Conservation (phyloP, 1,284 basidiomycete genomes). For the Puccinia coronata region DNA sequence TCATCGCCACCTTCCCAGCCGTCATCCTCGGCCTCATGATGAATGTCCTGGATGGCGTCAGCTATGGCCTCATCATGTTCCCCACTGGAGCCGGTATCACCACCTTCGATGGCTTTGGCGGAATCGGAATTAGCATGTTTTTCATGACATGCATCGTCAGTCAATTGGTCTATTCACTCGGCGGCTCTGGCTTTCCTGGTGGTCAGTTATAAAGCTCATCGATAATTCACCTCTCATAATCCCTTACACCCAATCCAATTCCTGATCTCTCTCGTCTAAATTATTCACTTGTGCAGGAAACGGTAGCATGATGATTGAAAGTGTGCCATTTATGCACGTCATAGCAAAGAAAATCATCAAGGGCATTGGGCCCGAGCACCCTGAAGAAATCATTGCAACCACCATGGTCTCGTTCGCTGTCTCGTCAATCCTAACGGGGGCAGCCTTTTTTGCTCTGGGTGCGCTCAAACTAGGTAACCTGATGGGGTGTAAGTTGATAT, state of each 20-base stretch:
- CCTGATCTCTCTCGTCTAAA: not conserved
- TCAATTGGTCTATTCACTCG: slow-evolving; percentile 81
- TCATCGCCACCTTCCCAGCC: slow-evolving; percentile 65
- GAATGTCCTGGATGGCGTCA: slow-evolving; percentile 81
- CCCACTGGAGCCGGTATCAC: slow-evolving; percentile 67
- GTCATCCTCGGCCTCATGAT: slow-evolving; percentile 82
- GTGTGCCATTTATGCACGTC: slow-evolving; percentile 95
- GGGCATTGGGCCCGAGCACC: slow-evolving; percentile 71
- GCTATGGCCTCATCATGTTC: slow-evolving; percentile 76
- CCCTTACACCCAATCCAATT: not conserved
- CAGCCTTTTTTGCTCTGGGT: slow-evolving; percentile 85
- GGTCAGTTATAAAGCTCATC: slow-evolving; percentile 51
- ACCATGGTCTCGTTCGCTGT: slow-evolving; percentile 87
- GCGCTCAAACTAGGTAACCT: slow-evolving; percentile 77
- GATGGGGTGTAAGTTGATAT: slow-evolving; percentile 67
- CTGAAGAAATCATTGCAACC: slow-evolving; percentile 77
- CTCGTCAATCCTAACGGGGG: slow-evolving; percentile 84
- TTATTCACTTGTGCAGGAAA: slow-evolving; percentile 68
- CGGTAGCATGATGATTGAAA: slow-evolving; percentile 99
- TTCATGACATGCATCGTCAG: slow-evolving; percentile 67
- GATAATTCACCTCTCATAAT: not conserved
- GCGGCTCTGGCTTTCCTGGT: slow-evolving; percentile 77
- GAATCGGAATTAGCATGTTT: slow-evolving; percentile 70
- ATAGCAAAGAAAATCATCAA: slow-evolving; percentile 75
- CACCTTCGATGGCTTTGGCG: slow-evolving; percentile 77